Percentiles rank a stretch among this genome's conserved stretches.
These are phyloP conservation scores for Soucietia sequanensis DNA, from an alignment of 805 yeast genomes.

Conservation along the genomic window DNA sequence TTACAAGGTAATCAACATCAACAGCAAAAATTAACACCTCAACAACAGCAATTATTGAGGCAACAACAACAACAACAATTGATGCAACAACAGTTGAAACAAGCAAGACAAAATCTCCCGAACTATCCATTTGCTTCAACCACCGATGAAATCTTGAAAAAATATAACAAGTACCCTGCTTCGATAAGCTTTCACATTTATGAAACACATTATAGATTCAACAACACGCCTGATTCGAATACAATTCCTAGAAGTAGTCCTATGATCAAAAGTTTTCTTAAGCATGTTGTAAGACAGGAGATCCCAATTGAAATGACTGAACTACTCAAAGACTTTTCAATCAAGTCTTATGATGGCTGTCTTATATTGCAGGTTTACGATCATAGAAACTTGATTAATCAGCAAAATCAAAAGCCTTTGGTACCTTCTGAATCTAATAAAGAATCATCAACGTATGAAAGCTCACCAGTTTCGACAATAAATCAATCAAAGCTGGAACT, in stretches of 20 bases:
- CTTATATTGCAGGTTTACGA: conserved; percentile 83
- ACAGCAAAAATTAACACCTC: conserved; percentile 30
- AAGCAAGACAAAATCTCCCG: conserved; percentile 21
- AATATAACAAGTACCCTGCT: conserved; percentile 74
- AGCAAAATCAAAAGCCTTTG: not conserved
- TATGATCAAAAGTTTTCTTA: conserved; percentile 73
- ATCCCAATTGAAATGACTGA: conserved; percentile 90
- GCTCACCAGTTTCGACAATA: conserved; percentile 5
- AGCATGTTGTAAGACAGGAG: conserved; percentile 74
- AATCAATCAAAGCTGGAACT: conserved; percentile 8
- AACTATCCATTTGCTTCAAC: conserved; percentile 65
- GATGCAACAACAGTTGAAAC: conserved; percentile 18
- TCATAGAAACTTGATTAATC: conserved; percentile 55
- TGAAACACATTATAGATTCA: conserved; percentile 88
- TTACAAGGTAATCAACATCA: conserved; percentile 8
- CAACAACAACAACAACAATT: conserved; percentile 19
- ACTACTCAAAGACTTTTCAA: conserved; percentile 81
- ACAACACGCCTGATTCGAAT: conserved; percentile 80
- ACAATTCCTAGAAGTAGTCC: conserved; percentile 74
- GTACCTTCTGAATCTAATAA: not conserved
- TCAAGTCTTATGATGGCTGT: conserved; percentile 86
- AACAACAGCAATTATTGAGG: conserved; percentile 39
- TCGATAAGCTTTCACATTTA: conserved; percentile 87
- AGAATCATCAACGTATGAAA: conserved; percentile 1
- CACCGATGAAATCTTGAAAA: conserved; percentile 67